Percentiles rank a stretch among this genome's conserved stretches.
Conservation (phyloP, 1,284 basidiomycete genomes). For the Fomitopsis palustris region DNA sequence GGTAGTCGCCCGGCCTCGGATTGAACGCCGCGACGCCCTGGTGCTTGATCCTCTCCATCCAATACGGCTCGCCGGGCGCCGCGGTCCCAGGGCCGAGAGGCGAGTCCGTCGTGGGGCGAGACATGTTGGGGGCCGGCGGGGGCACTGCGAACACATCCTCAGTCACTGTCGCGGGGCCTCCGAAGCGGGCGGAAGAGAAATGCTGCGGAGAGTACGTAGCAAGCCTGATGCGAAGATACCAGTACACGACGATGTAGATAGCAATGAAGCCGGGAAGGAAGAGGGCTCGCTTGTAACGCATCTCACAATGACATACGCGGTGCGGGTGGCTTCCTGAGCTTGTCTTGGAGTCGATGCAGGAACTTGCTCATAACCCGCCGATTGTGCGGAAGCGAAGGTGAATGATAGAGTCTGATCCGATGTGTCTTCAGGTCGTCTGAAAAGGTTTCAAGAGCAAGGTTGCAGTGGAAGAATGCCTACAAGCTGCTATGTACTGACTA, state of each 20-base stretch:
- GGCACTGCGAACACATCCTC: conserved; percentile 1
- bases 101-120: conserved; percentile 2
- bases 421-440: too few relatives aligned
- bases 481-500: too few relatives aligned
- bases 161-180: neutral
- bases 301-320: neutral
- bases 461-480: too few relatives aligned
- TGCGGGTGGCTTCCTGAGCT: neutral
- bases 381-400: too few relatives aligned
- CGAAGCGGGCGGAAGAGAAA: neutral
- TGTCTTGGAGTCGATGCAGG: conserved; percentile 3
- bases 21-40: conserved; percentile 61
- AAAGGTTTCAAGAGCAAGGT: too few relatives aligned
- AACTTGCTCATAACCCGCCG: neutral
- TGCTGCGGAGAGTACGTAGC: neutral
- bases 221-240: neutral
- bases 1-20: conserved; percentile 49
- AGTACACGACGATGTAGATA: neutral
- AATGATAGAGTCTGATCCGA: too few relatives aligned
- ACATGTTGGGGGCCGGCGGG: neutral
- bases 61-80: conserved; percentile 56
- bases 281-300: neutral
- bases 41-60: conserved; percentile 68
- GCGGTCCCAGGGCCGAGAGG: conserved; percentile 47
- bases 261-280: neutral